Evolutionary conservation across 495 filamentous ascomycete species (phyloP), one percentile per base, ranked within the genome.

Genomic region (Penicillium tannophilum): DNA sequence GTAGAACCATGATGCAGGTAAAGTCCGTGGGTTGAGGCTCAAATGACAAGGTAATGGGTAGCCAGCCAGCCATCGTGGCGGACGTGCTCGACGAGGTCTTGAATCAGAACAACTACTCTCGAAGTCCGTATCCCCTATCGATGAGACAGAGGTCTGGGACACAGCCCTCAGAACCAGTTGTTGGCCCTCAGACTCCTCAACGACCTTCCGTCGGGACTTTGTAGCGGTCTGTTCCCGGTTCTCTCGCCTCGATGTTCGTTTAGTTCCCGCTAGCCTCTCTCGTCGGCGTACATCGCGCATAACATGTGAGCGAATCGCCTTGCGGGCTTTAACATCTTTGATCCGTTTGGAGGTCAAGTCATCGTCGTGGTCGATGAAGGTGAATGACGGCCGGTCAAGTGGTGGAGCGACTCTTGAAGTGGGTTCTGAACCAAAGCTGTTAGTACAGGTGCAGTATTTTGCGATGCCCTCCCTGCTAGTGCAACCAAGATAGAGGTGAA

Each of bases 201-300:
- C 10, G 12, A 14, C 36, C 6, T 57, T 59, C 1, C n/a, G 20
- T 35, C 44, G 48, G 10, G 52, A 36, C 42, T 50, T 54, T 12
- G 58, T 33, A 6, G 58, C 19, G 16, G 39, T 52, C 2, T 63
- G 59, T 4, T 35, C 55, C 31, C 63, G 63, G 30, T 47, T 61
- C 14, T 73, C 71, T 9, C 71, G 67, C 51, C 59, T 68, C 2
- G 71, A 65, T 11, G 63, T 68, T 43, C 72, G 62, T 48, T 74
- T 75, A 19, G 67, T 49, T 3, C 72, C 72, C 0, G 69, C 71
- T 17, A 74, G 67, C 53, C 71, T 63, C 52, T 75, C 72, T 9
- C 72, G 72, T 23, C 67, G 69, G 47, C 72, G 71, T 19, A 75
- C 72, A 66, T 75, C 67, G 35, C 72, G 72, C 72, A 75, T 75